Evolutionary conservation across 371 early-diverging fungal species (phyloP), one percentile per base, ranked within the genome.

Genomic region (Syncephalastrum contaminatum): DNA sequence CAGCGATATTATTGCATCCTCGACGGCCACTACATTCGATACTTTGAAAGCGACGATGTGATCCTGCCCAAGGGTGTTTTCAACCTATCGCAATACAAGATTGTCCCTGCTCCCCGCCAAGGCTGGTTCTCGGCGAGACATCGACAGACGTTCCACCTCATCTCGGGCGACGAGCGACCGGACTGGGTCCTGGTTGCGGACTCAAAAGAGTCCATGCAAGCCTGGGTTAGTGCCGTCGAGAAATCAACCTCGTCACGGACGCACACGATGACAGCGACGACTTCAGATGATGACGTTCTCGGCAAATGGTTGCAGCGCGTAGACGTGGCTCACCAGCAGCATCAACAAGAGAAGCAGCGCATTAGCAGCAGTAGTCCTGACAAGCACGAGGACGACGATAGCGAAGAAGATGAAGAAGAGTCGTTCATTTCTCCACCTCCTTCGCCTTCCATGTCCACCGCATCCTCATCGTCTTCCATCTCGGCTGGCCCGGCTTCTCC

Each of bases 241-340:
- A 27, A 46, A 19, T 48, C 36, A 16, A 51, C 36, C 5, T 30
- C 36, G 12, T 51, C 20, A 25, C 56, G 10, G 47, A 48, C 30
- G 46, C 25, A 25, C 45, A 24, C 18, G 46, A 41, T 18, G 36
- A 16, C 50, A 49, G 19, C 40, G 50, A 51, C 49, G 24, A 18
- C 22, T 24, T 13, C 36, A 42, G n/a, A 22, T 15, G 50, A 53
- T 40, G 40, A 39, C 8, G 53, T 64, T 6, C 56, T 64, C 2
- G 59, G 59, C 14, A 64, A 64, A 54, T 64, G 64, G 64, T 59
- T 64, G 18, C 59, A 64, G 27, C 55, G 59, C 41, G 54, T 59
- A 16, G 59, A 59, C 25, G 22, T 63, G 16, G 36, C 36, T 30
- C 36, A 30, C 36, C 36, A 30, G 36, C 36, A 30, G 36, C 36